A percentile compares a stretch with the other conserved stretches of the same genome.
Conservation (phyloP, 164 flowering plant genomes). For the Berberis thunbergii region DNA sequence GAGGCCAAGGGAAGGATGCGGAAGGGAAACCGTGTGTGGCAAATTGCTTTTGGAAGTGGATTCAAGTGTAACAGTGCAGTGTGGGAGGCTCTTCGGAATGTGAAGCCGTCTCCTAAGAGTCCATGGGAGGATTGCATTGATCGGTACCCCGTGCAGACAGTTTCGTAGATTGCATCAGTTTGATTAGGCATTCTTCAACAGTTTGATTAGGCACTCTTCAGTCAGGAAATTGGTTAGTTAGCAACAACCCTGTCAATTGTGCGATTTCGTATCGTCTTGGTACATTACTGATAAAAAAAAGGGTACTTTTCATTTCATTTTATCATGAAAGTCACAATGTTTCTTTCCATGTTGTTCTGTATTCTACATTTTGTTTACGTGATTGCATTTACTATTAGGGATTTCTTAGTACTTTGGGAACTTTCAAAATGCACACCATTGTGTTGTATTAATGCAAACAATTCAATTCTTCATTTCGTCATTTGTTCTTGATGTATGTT, state of each 20-base stretch:
- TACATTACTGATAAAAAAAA: not conserved
- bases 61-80: conserved; percentile 86
- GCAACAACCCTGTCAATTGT: not conserved
- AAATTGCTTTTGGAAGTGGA: conserved; percentile 77
- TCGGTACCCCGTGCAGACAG: conserved; percentile 44
- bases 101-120: conserved; percentile 44
- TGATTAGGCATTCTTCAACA: conserved; percentile 4
- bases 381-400: conserved; percentile 2
- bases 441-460: not conserved
- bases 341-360: not conserved
- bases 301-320: not conserved
- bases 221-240: not conserved
- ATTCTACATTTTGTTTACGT: not conserved
- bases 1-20: conserved; percentile 79
- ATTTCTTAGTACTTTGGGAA: not conserved
- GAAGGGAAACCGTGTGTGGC: conserved; percentile 67
- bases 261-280: not conserved
- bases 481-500: too few species aligned
- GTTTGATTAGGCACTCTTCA: conserved; percentile 4
- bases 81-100: conserved; percentile 60
- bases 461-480: too few species aligned
- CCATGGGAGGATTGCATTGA: conserved; percentile 80
- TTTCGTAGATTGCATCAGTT: conserved; percentile 8
- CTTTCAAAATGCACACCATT: not conserved
- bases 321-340: conserved; percentile 2